Evolutionary conservation across 2,329 filamentous ascomycete species (phyloP), one percentile per base, ranked within the genome.

Genomic region (Epicoccum sorghinum): DNA sequence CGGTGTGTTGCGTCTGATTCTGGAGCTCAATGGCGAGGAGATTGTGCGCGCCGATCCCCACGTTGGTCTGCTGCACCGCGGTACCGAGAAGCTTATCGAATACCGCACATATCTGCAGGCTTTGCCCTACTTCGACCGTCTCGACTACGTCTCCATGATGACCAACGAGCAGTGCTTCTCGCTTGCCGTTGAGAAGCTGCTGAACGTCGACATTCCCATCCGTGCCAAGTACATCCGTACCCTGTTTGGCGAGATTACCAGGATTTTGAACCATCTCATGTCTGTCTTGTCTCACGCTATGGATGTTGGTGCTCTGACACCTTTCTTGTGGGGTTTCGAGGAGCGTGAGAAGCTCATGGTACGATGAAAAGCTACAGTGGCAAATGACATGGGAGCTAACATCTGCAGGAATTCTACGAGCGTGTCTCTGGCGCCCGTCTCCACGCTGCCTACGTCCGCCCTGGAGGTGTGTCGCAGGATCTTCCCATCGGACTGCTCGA

Each of bases 71-170:
- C 85, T 99, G 71, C 95, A 99, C 79, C 88, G 95, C 70, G 95
- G 95, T 66, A 99, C 95, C 60, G 95, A 99, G 84, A 99, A 99
- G 85, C 86, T 99, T 80, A 98, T 98, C 79, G 95, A 99, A 83
- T 99, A 99, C 86, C 97, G 96, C 85, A 96, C 93, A 68, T 99
- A 99, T 75, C 85, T 98, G 72, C 95, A 99, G 83, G 95, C 95
- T 53, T 83, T 99, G 73, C 95, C 95, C 52, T 99, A 99, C 83
- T 99, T 99, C 76, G 95, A 99, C 80, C 91, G 95, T 68, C 84
- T 99, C 77, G 95, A 99, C 79, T 99, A 99, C 78, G 93, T 97
- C 67, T 97, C 92, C 71, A 99, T 99, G 96, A 99, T 99, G 95
- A 99, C 95, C 71, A 99, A 99, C 79, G 95, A 99, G 83, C 95